Evolutionary conservation across 2,329 filamentous ascomycete genomes (phyloP).

Genomic region (Hymenoscyphus occultus): DNA sequence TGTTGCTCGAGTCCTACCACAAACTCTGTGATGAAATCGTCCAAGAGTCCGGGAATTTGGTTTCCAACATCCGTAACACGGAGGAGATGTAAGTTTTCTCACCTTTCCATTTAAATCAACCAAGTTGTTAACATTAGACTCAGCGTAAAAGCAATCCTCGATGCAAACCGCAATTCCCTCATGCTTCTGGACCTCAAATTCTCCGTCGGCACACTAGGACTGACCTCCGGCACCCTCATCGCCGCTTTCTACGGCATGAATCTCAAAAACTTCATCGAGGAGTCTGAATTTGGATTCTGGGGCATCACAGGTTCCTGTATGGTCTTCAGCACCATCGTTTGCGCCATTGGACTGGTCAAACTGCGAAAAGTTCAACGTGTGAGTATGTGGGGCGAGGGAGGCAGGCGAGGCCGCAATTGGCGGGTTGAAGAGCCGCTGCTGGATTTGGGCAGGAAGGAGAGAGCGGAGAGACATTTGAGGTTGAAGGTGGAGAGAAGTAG

Average conservation of each 20-base stretch:
- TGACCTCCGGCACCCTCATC: conserved; percentile 90
- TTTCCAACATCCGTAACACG: conserved; percentile 93
- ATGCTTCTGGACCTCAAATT: conserved; percentile 98
- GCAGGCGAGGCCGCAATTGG: conserved; percentile 32
- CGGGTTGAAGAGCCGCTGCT: conserved; percentile 30
- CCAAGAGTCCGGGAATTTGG: conserved; percentile 87
- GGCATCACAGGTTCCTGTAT: conserved; percentile 70
- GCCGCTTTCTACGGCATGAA: conserved; percentile 99
- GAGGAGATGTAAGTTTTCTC: conserved; percentile 79
- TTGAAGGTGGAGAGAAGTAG: conserved; percentile 28
- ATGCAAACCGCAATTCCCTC: conserved; percentile 95
- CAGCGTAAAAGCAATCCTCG: conserved; percentile 92
- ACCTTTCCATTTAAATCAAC: too few relatives aligned
- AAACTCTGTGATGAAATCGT: conserved; percentile 98
- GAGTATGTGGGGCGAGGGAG: conserved; percentile 62
- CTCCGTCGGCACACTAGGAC: conserved; percentile 89
- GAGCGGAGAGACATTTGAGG: conserved; percentile 25
- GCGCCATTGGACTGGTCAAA: conserved; percentile 78
- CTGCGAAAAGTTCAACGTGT: conserved; percentile 83
- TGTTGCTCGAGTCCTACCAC: conserved; percentile 95
- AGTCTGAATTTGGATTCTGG: conserved; percentile 81
- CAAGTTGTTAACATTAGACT: too few relatives aligned
- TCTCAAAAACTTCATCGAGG: conserved; percentile 96
- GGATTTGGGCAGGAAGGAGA: conserved; percentile 29
- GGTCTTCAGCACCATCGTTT: conserved; percentile 71